Evolutionary conservation across 1,284 basidiomycete species (phyloP).

Genomic region (Cutaneotrichosporon sp.): DNA sequence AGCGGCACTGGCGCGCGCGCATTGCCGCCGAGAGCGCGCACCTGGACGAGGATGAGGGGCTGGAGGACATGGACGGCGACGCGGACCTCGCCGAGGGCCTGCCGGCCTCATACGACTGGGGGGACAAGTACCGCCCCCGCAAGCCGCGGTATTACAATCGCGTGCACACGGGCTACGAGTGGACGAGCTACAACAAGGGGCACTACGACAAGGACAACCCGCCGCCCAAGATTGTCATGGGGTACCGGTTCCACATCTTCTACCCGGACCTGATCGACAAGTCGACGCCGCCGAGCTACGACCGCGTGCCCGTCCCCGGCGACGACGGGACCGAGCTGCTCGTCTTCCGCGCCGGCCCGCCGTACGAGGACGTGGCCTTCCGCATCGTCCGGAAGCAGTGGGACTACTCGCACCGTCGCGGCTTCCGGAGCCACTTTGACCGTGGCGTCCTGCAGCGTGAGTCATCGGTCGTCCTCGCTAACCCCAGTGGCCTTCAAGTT

Average conservation of each 20-base stretch:
- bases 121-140: slow-evolving; percentile 97
- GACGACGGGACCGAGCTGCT: slow-evolving; percentile 93
- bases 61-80: slow-evolving; percentile 59
- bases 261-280: slow-evolving; percentile 68
- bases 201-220: slow-evolving; percentile 98
- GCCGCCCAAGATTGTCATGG: slow-evolving; percentile 96
- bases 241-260: slow-evolving; percentile 78
- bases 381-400: slow-evolving; percentile 96
- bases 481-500: slow-evolving; percentile 53
- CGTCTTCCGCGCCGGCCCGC: slow-evolving; percentile 93
- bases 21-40: slow-evolving; percentile 44
- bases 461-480: slow-evolving; percentile 22
- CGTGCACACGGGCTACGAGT: slow-evolving; percentile 99
- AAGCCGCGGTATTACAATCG: slow-evolving; percentile 99
- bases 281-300: slow-evolving; percentile 91
- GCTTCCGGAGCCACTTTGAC: slow-evolving; percentile 61
- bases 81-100: slow-evolving; percentile 78
- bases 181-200: slow-evolving; percentile 99
- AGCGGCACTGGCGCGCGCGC: slow-evolving; percentile 75
- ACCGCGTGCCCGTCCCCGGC: slow-evolving; percentile 84
- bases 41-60: slow-evolving; percentile 59
- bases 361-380: slow-evolving; percentile 99
- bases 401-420: slow-evolving; percentile 84
- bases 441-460: slow-evolving; percentile 58
- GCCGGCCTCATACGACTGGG: slow-evolving; percentile 81